Percentiles rank a stretch among this genome's conserved stretches.
phyloP scores from a whole-genome alignment of 345 rosid genomes.

The Excoecaria agallocha region DNA sequence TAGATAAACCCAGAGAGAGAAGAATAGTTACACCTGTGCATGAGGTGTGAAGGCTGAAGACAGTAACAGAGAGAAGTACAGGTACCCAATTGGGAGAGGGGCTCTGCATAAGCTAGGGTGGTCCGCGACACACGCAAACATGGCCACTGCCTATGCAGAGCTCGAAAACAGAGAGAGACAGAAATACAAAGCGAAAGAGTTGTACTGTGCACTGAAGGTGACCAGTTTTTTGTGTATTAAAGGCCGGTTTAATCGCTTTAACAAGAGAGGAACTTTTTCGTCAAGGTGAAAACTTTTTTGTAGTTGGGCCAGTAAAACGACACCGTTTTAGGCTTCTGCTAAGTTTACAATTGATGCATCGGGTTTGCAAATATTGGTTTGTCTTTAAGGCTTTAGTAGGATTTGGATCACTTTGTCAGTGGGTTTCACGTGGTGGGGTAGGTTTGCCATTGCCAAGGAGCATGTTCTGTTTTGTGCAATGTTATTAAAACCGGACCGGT shows the following conservation, averaged over 20 bases:
- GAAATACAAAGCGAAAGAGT: conserved; percentile 14
- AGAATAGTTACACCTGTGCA: conserved; percentile 45
- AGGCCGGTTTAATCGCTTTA: conserved; percentile 33
- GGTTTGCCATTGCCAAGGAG: conserved; percentile 2
- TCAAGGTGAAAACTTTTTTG: neutral
- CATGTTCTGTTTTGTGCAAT: neutral
- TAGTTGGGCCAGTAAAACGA: neutral
- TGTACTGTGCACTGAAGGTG: conserved; percentile 36
- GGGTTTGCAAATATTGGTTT: neutral
- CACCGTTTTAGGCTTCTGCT: neutral
- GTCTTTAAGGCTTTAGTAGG: neutral
- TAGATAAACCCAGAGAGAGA: neutral
- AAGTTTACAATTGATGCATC: neutral
- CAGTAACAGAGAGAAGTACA: conserved; percentile 34
- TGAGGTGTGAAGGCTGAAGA: conserved; percentile 25
- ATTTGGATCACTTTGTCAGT: conserved; percentile 16
- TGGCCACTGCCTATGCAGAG: conserved; percentile 44
- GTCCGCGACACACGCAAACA: conserved; percentile 50
- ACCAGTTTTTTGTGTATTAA: conserved; percentile 30
- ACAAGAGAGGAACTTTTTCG: neutral
- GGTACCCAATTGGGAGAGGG: conserved; percentile 26
- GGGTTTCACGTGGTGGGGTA: conserved; percentile 44
- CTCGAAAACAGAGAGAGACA: conserved; percentile 29
- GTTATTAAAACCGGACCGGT: too few relatives aligned
- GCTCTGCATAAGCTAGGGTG: conserved; percentile 48